Percentiles rank a stretch among this genome's conserved stretches.
phyloP scores from a whole-genome alignment of 257 asterid species.

The Verbascum thapsus region DNA sequence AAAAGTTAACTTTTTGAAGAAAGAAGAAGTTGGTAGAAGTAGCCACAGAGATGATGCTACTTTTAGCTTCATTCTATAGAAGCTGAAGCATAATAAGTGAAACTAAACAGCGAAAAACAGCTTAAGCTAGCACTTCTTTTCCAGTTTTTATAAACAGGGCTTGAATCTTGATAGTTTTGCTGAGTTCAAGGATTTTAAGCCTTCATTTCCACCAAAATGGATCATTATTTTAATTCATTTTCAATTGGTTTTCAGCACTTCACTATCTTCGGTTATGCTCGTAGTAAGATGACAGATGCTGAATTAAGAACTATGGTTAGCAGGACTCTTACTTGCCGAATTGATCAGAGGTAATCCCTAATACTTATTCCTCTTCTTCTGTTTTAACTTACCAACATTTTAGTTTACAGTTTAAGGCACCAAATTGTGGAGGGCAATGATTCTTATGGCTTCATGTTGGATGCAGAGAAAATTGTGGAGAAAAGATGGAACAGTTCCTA shows the following conservation, averaged over 20 bases:
- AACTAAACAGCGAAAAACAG: no score
- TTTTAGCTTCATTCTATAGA: no score
- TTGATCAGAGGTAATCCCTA: slow-evolving; percentile 71
- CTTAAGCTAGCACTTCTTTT: no score
- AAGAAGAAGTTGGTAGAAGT: no score
- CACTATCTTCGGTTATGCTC: slow-evolving; percentile 87
- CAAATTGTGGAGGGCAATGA: background rate
- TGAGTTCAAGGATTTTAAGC: background rate
- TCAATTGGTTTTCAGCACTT: slow-evolving; percentile 62
- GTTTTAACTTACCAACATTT: background rate
- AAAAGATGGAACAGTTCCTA: slow-evolving; percentile 90
- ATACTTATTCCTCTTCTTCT: slow-evolving; percentile 8
- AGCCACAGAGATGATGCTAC: no score
- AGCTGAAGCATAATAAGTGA: no score
- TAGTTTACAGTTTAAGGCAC: background rate
- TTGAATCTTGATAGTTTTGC: background rate
- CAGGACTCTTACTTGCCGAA: slow-evolving; percentile 93
- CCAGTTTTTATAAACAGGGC: no score
- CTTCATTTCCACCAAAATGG: slow-evolving; percentile 21
- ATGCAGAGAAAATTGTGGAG: slow-evolving; percentile 86
- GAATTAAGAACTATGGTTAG: slow-evolving; percentile 89
- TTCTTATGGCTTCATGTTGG: slow-evolving; percentile 21
- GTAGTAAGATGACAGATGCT: slow-evolving; percentile 96
- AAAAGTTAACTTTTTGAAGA: no score
- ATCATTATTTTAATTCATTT: background rate